A percentile compares a stretch with the other conserved stretches of the same genome.
These are phyloP conservation scores for Quercus berberidifolia DNA, from an alignment of 306 rosid species.

Conservation along the genomic window DNA sequence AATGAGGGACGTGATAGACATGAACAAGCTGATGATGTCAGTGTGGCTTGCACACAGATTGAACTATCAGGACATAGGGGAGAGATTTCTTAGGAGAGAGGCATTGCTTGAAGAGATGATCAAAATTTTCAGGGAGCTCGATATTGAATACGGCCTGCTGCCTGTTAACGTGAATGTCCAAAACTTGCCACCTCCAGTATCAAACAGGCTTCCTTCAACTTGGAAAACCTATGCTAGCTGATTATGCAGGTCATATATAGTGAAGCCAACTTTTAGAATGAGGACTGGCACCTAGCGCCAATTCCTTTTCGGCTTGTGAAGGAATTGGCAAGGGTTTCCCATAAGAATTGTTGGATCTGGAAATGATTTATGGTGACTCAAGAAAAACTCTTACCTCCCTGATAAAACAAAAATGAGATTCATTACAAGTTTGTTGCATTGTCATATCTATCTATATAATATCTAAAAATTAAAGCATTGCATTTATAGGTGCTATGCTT, in stretches of 20 bases:
- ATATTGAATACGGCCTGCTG: slow-evolving; percentile 29
- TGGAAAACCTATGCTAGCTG: slow-evolving; percentile 6
- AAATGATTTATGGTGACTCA: background rate
- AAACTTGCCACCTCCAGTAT: slow-evolving; percentile 7
- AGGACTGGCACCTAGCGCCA: too few species aligned
- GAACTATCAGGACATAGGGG: slow-evolving; percentile 32
- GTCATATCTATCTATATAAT: too few species aligned
- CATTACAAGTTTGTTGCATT: too few species aligned
- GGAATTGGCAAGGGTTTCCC: background rate
- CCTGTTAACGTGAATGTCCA: slow-evolving; percentile 23
- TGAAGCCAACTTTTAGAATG: background rate
- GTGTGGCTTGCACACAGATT: slow-evolving; percentile 35
- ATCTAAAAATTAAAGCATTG: too few species aligned
- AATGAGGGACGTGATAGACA: slow-evolving; percentile 29
- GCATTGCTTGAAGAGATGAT: slow-evolving; percentile 29
- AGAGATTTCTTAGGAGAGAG: slow-evolving; percentile 29
- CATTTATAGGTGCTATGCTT: too few species aligned
- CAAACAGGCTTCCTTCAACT: slow-evolving; percentile 4
- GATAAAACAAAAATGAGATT: background rate
- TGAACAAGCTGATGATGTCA: slow-evolving; percentile 32
- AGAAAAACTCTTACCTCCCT: background rate
- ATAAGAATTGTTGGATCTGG: background rate
- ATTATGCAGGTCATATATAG: background rate
- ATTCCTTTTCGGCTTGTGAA: background rate
- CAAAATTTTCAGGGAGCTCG: slow-evolving; percentile 28